These are phyloP conservation scores for Ambrosiella beaveri DNA, from an alignment of 2,329 filamentous ascomycete species.

Conservation along the genomic window DNA sequence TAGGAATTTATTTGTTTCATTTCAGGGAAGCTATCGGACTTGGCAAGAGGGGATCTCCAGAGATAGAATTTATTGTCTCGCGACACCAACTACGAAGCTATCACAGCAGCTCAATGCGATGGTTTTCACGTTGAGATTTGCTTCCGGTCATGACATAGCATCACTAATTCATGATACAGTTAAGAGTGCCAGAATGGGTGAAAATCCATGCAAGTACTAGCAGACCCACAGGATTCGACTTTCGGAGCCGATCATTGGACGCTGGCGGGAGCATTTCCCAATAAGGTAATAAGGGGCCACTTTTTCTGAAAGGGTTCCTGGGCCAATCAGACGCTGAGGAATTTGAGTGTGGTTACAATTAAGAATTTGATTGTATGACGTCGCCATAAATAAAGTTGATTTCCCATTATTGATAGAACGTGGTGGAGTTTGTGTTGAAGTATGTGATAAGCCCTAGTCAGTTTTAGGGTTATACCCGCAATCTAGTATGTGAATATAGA, in stretches of 20 bases:
- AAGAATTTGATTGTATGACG: background rate
- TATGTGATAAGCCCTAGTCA: background rate
- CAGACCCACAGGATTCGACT: constrained; percentile 1
- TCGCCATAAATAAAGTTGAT: background rate
- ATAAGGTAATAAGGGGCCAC: background rate
- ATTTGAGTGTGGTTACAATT: background rate
- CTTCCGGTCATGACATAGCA: no score
- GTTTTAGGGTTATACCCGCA: background rate
- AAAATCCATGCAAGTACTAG: background rate
- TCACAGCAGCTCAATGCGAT: background rate
- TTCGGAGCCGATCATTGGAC: constrained; percentile 2
- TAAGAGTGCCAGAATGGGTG: background rate
- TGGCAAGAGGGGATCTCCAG: background rate
- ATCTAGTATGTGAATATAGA: no score
- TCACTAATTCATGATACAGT: background rate
- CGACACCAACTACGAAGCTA: no score
- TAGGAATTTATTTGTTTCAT: background rate
- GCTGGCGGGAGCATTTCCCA: background rate
- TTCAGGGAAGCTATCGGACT: background rate
- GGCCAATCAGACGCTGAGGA: background rate
- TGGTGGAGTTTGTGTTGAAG: no score
- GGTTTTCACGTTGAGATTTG: background rate
- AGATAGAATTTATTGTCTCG: no score
- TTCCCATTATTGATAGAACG: no score
- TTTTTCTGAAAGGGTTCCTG: background rate